These are phyloP conservation scores for Erigeron canadensis DNA, from an alignment of 129 eudicot species.

Conservation along the genomic window DNA sequence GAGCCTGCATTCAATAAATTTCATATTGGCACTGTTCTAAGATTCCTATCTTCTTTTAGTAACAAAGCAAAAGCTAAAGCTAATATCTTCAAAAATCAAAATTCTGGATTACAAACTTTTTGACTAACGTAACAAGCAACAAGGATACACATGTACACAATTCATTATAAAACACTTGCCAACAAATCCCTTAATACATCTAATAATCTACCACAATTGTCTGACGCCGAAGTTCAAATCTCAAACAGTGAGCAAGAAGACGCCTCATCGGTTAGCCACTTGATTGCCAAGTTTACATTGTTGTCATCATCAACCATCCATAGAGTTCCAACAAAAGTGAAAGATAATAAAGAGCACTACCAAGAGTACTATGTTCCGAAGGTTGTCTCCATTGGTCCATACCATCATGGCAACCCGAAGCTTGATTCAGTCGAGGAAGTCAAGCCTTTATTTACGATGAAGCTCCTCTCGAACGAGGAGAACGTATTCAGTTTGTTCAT, in stretches of 20 bases:
- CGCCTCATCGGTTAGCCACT: not conserved
- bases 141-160: not conserved
- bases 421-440: conserved; percentile 27
- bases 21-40: not conserved
- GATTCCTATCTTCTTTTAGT: not conserved
- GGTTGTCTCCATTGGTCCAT: conserved; percentile 44
- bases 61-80: not conserved
- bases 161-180: not conserved
- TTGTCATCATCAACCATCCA: not conserved
- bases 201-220: not conserved
- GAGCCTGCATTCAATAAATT: too few relatives aligned
- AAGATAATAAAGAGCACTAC: conserved; percentile 1
- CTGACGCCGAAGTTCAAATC: not conserved
- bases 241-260: not conserved
- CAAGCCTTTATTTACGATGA: conserved; percentile 22
- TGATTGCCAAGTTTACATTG: not conserved
- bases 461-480: not conserved
- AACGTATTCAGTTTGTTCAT: not conserved
- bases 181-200: not conserved
- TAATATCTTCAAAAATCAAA: too few relatives aligned
- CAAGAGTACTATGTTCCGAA: conserved; percentile 30
- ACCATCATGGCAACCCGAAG: conserved; percentile 19
- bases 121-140: not conserved
- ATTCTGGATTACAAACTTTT: not conserved
- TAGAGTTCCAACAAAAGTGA: conserved; percentile 10